Percentiles rank a stretch among this genome's conserved stretches.
These are phyloP conservation scores for Fraxinus velutina DNA, from an alignment of 305 asterid species.

Conservation along the genomic window DNA sequence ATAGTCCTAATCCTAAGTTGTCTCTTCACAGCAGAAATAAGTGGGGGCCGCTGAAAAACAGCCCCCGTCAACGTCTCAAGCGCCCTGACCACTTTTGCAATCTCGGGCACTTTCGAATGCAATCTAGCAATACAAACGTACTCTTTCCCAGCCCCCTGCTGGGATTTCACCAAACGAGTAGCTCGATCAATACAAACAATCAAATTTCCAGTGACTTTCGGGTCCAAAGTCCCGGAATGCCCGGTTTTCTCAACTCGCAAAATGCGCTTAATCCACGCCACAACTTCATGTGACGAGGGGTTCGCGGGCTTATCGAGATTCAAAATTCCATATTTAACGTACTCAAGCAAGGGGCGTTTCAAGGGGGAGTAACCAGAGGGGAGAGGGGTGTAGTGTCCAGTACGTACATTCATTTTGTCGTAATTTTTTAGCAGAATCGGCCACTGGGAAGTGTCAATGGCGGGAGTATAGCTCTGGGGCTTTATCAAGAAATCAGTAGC, in stretches of 20 bases:
- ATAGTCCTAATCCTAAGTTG: slow-evolving; percentile 52
- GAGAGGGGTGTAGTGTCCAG: slow-evolving; percentile 95
- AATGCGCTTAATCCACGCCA: slow-evolving; percentile 96
- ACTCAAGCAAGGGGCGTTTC: slow-evolving; percentile 33
- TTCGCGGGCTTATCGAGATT: slow-evolving; percentile 87
- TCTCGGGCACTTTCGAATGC: slow-evolving; percentile 76
- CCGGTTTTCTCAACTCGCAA: slow-evolving; percentile 86
- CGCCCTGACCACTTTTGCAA: slow-evolving; percentile 74
- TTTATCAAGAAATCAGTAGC: slow-evolving; percentile 60
- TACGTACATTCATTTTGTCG: slow-evolving; percentile 74
- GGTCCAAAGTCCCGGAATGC: slow-evolving; percentile 91
- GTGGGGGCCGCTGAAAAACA: slow-evolving; percentile 86
- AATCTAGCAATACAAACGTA: slow-evolving; percentile 11
- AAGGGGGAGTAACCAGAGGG: slow-evolving; percentile 73
- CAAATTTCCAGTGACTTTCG: slow-evolving; percentile 79
- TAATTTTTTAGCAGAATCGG: slow-evolving; percentile 87
- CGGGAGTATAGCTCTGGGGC: slow-evolving; percentile 77
- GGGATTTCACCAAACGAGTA: background rate
- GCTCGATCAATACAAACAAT: background rate
- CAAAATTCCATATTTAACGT: slow-evolving; percentile 75
- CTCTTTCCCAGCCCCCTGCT: background rate
- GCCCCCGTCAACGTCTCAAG: slow-evolving; percentile 84
- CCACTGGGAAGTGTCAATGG: slow-evolving; percentile 84
- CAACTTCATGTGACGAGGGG: slow-evolving; percentile 92
- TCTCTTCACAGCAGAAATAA: slow-evolving; percentile 89